Evolutionary conservation across 1,284 basidiomycete species (phyloP).

Genomic region (Quambalaria eucalypti): DNA sequence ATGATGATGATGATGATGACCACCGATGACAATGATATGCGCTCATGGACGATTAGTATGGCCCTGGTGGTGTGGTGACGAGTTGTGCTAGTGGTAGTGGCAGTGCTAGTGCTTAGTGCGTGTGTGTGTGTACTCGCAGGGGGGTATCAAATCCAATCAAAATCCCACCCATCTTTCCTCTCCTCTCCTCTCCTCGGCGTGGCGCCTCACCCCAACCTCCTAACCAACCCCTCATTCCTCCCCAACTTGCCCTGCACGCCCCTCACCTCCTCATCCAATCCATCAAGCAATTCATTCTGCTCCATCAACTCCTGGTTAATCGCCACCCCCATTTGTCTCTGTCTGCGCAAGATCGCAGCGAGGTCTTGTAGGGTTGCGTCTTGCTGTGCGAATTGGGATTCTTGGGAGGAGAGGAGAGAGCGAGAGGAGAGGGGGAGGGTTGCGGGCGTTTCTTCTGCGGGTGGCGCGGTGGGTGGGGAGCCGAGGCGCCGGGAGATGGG

Average conservation of each 20-base stretch:
- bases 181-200: no score
- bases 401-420: slow-evolving; percentile 70
- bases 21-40: no score
- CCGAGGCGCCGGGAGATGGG: slow-evolving; percentile 7
- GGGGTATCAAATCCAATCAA: no score
- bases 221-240: slow-evolving; percentile 70
- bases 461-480: slow-evolving; percentile 10
- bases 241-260: slow-evolving; percentile 65
- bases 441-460: slow-evolving; percentile 68
- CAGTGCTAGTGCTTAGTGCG: no score
- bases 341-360: slow-evolving; percentile 71
- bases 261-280: slow-evolving; percentile 65
- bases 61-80: no score
- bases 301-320: slow-evolving; percentile 72
- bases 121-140: no score
- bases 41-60: no score
- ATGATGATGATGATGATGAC: no score
- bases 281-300: slow-evolving; percentile 80
- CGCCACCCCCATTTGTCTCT: slow-evolving; percentile 75
- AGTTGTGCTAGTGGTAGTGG: no score
- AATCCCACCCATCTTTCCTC: no score
- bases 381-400: slow-evolving; percentile 70
- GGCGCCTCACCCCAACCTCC: slow-evolving; percentile 14
- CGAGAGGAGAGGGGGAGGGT: slow-evolving; percentile 78
- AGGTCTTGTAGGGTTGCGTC: slow-evolving; percentile 71